Conservation (phyloP, 1,284 basidiomycete genomes). For the Rhodofomes roseus region DNA sequence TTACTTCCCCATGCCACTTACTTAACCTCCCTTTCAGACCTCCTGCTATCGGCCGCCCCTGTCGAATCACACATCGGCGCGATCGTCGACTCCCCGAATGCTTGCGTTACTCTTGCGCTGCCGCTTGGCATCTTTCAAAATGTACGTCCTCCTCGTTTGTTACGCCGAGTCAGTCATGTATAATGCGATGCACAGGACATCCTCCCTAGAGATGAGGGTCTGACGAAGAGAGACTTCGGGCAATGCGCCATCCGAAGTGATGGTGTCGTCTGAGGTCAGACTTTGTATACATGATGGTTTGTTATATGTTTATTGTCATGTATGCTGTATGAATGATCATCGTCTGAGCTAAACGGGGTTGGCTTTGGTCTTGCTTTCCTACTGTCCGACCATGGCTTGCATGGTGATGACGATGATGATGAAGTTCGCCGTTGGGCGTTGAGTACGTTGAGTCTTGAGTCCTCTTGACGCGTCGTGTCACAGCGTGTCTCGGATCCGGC, state of each 20-base stretch:
- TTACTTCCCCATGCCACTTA: not conserved
- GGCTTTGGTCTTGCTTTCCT: too few species aligned
- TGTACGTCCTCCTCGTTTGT: constrained; percentile 32
- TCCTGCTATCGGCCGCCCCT: constrained; percentile 73
- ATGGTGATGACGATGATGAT: too few species aligned
- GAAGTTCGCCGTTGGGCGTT: too few species aligned
- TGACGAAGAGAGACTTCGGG: constrained; percentile 54
- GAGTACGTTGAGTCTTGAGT: too few species aligned
- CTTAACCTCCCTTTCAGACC: constrained; percentile 35
- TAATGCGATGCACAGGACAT: constrained; percentile 44
- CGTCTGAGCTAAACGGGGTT: too few species aligned
- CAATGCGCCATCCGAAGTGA: constrained; percentile 68
- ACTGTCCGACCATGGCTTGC: too few species aligned
- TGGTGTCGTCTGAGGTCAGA: constrained; percentile 47
- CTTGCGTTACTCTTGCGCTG: constrained; percentile 70
- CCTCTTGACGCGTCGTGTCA: too few species aligned
- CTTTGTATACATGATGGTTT: too few species aligned
- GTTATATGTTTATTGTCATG: too few species aligned
- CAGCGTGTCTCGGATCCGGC: too few species aligned
- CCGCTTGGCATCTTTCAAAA: constrained; percentile 73
- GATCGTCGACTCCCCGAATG: constrained; percentile 74
- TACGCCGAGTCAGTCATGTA: not conserved
- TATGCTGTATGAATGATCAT: too few species aligned
- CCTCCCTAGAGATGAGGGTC: constrained; percentile 56
- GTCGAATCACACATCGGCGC: constrained; percentile 75